Conservation (phyloP, 441 rosid species). For the Breynia disticha region DNA sequence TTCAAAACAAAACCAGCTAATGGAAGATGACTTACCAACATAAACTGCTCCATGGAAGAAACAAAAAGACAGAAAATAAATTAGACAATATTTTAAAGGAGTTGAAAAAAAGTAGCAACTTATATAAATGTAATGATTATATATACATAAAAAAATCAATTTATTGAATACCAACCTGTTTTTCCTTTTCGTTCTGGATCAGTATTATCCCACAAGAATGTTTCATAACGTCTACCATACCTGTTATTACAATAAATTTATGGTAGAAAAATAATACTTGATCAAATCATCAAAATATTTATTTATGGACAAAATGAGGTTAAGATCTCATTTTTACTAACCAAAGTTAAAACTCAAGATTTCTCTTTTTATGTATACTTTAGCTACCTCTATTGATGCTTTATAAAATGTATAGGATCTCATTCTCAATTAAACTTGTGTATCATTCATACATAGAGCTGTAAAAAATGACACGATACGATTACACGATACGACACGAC, state of each 20-base stretch:
- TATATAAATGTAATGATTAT: not conserved
- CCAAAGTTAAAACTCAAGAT: no score
- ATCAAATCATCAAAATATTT: not conserved
- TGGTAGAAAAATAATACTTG: not conserved
- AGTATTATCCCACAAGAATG: constrained; percentile 15
- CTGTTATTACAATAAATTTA: not conserved
- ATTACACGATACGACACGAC: no score
- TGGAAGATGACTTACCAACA: constrained; percentile 12
- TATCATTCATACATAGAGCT: no score
- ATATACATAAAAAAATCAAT: not conserved
- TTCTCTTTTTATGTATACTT: no score
- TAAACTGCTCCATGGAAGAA: constrained; percentile 9
- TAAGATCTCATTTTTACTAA: no score
- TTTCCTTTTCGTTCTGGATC: constrained; percentile 6
- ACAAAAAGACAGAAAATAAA: constrained; percentile 1
- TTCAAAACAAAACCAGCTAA: not conserved
- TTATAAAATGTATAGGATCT: no score
- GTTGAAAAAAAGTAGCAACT: no score
- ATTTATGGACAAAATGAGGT: no score
- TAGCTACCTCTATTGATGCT: no score
- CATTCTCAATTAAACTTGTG: no score
- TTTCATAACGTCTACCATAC: constrained; percentile 6
- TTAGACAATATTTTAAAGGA: not conserved
- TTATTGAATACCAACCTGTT: constrained; percentile 8
- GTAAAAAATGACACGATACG: no score